A percentile compares a stretch with the other conserved stretches of the same genome.
Conservation (phyloP, 306 rosid species). For the Castanea crenata region DNA sequence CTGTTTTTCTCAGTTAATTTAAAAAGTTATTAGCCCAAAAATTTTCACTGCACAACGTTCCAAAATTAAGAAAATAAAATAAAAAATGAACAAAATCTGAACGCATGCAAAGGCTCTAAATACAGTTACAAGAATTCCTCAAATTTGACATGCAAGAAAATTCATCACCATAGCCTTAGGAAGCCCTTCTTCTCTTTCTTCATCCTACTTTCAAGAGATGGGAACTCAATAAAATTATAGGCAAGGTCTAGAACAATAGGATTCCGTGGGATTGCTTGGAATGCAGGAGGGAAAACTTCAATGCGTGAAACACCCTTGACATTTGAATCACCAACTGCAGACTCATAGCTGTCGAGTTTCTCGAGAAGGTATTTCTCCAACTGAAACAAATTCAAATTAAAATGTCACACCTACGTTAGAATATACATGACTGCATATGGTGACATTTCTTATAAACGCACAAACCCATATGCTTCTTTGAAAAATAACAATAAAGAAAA, state of each 20-base stretch:
- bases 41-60: not conserved
- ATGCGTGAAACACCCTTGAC: constrained; percentile 37
- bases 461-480: too few species aligned
- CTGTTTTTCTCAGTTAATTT: not conserved
- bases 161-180: constrained; percentile 54
- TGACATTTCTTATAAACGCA: not conserved
- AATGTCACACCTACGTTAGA: not conserved
- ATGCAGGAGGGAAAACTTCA: constrained; percentile 51
- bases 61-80: not conserved
- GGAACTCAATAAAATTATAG: constrained; percentile 20
- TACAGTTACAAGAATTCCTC: not conserved
- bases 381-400: constrained; percentile 20
- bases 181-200: constrained; percentile 59
- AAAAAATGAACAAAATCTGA: not conserved
- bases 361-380: constrained; percentile 48
- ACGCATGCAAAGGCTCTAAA: not conserved
- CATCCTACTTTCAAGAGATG: constrained; percentile 54
- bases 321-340: constrained; percentile 42
- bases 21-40: not conserved
- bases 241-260: constrained; percentile 28
- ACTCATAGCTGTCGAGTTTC: constrained; percentile 44
- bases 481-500: too few species aligned
- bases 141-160: not conserved
- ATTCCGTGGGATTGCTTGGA: constrained; percentile 48
- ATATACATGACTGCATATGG: not conserved